Evolutionary conservation across 164 flowering plant genomes (phyloP).

Genomic region (Vitis riparia): DNA sequence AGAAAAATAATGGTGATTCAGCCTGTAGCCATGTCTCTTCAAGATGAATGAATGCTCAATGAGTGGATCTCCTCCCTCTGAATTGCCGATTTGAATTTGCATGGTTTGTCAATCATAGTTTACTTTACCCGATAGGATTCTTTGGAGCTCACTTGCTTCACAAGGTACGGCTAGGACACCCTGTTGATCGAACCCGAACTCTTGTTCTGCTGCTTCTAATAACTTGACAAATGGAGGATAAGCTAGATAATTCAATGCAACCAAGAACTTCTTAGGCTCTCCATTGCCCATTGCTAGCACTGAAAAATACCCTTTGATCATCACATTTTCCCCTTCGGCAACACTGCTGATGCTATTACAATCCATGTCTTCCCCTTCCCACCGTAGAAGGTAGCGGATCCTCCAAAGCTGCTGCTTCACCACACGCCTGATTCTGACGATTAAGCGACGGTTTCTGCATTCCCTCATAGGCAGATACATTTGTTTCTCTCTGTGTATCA

Average conservation of each 20-base stretch:
- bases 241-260: slow-evolving; percentile 23
- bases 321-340: not conserved
- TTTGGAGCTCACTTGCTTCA: slow-evolving; percentile 26
- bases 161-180: slow-evolving; percentile 28
- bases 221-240: slow-evolving; percentile 24
- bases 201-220: slow-evolving; percentile 25
- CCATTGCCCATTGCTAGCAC: slow-evolving; percentile 18
- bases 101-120: too few relatives aligned
- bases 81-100: too few relatives aligned
- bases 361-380: not conserved
- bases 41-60: too few relatives aligned
- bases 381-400: not conserved
- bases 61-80: too few relatives aligned
- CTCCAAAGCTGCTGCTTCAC: slow-evolving; percentile 11
- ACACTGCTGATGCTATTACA: not conserved
- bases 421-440: not conserved
- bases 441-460: not conserved
- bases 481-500: not conserved
- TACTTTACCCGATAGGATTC: slow-evolving; percentile 7
- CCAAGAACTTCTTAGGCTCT: slow-evolving; percentile 17
- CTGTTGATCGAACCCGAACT: slow-evolving; percentile 26
- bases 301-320: slow-evolving; percentile 14
- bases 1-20: too few relatives aligned
- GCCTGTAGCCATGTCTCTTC: too few relatives aligned
- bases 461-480: not conserved